Evolutionary conservation across 1,284 basidiomycete species (phyloP).

Genomic region (Cutaneotrichosporon sp.): DNA sequence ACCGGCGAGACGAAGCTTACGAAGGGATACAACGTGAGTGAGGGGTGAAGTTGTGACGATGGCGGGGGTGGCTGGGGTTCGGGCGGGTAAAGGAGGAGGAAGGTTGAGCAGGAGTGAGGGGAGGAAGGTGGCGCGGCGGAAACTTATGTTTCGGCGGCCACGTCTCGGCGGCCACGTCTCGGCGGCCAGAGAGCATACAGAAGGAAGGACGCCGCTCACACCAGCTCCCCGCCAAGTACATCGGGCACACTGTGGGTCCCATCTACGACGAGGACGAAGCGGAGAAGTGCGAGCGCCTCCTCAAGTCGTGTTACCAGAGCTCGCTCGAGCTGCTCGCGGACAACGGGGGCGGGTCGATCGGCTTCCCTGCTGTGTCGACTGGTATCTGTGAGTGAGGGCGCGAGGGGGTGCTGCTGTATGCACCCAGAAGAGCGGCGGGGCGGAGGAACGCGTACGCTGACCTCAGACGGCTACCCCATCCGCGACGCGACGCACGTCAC

Average conservation of each 20-base stretch:
- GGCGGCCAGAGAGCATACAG: too few species aligned
- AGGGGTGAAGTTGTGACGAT: too few species aligned
- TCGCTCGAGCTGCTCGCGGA: conserved; percentile 66
- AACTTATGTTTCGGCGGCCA: too few species aligned
- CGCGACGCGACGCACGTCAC: conserved; percentile 49
- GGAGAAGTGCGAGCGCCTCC: conserved; percentile 59
- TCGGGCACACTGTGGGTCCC: conserved; percentile 92
- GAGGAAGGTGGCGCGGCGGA: too few species aligned
- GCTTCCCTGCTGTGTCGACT: conserved; percentile 52
- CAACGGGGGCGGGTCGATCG: conserved; percentile 66
- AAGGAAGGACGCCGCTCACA: too few species aligned
- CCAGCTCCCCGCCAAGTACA: conserved; percentile 63
- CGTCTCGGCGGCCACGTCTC: too few species aligned
- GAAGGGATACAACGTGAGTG: conserved; percentile 46
- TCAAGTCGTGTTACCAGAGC: conserved; percentile 71
- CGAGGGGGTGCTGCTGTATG: too few species aligned
- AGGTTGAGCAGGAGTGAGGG: too few species aligned
- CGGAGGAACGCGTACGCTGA: conserved; percentile 13
- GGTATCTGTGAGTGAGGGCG: conserved; percentile 52
- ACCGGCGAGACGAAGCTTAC: conserved; percentile 66
- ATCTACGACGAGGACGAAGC: conserved; percentile 61
- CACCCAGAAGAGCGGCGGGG: too few species aligned
- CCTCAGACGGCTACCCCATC: conserved; percentile 51
- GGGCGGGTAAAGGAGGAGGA: too few species aligned
- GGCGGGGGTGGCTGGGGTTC: too few species aligned